Evolutionary conservation across 805 yeast species (phyloP).

Genomic region (Barnettozyma siamensis): DNA sequence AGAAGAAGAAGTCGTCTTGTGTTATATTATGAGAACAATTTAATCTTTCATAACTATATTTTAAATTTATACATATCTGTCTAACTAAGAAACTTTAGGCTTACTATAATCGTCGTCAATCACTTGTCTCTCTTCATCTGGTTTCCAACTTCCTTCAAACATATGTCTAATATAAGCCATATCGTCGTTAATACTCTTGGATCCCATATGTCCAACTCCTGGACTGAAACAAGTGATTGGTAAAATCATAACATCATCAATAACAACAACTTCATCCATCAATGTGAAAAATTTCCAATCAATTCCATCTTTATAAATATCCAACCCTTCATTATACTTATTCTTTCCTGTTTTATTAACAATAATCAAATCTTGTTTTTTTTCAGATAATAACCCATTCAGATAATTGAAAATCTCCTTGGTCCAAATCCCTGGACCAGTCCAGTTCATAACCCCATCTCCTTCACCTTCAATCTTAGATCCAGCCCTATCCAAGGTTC

Average conservation of each 20-base stretch:
- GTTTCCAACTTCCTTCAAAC: constrained; percentile 65
- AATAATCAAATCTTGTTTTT: constrained; percentile 4
- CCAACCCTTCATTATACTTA: constrained; percentile 26
- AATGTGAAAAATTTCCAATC: constrained; percentile 64
- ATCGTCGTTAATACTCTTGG: constrained; percentile 35
- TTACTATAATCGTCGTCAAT: background rate
- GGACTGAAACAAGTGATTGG: constrained; percentile 71
- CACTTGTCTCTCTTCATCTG: constrained; percentile 13
- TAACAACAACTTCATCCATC: constrained; percentile 44
- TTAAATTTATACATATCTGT: background rate
- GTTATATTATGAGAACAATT: constrained; percentile 12
- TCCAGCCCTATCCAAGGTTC: constrained; percentile 46
- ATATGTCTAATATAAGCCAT: constrained; percentile 57
- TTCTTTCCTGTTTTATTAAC: constrained; percentile 19
- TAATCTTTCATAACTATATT: background rate
- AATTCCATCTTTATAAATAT: constrained; percentile 29
- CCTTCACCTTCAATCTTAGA: no score
- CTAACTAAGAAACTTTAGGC: background rate
- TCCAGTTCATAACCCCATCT: constrained; percentile 85
- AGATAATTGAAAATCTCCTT: constrained; percentile 78
- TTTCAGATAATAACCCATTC: constrained; percentile 37
- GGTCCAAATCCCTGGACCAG: constrained; percentile 96
- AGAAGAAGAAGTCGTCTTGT: constrained; percentile 26
- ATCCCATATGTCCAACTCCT: constrained; percentile 66
- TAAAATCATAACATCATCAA: constrained; percentile 65